Evolutionary conservation across 306 rosid genomes (phyloP).

Genomic region (Spatholobus suberectus): DNA sequence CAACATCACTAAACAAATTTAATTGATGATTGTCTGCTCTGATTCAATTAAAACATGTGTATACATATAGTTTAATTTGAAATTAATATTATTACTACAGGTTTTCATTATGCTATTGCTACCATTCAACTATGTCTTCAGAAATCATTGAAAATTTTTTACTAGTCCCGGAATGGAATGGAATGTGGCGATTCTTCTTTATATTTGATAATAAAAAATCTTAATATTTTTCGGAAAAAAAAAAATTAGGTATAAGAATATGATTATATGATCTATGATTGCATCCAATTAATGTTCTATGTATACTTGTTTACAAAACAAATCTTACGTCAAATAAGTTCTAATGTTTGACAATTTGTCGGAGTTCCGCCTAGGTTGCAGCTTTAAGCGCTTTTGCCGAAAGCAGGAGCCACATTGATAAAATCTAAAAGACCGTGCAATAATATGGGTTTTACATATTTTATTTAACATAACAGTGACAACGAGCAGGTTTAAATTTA

Average conservation of each 20-base stretch:
- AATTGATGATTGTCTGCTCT: not conserved
- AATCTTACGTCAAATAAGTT: not conserved
- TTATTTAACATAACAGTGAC: not conserved
- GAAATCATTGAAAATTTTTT: not conserved
- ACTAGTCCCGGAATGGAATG: not conserved
- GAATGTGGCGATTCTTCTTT: not conserved
- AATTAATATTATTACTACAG: not conserved
- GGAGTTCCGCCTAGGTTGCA: not conserved
- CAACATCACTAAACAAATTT: conserved; percentile 18
- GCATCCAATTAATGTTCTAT: not conserved
- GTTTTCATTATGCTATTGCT: not conserved
- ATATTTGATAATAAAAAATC: not conserved
- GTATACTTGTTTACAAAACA: not conserved
- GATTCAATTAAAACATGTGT: not conserved
- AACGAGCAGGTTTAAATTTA: not conserved
- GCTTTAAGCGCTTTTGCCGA: conserved; percentile 18
- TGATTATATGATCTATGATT: not conserved
- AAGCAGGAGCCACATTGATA: conserved; percentile 2
- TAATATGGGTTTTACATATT: not conserved
- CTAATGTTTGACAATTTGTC: not conserved
- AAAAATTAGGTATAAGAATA: too few relatives aligned
- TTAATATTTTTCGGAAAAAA: not conserved
- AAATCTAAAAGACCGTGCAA: not conserved
- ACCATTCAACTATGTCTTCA: not conserved
- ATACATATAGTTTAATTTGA: not conserved